These are phyloP conservation scores for Sporothrix curviconia DNA, from an alignment of 2,329 filamentous ascomycete species.

Conservation along the genomic window DNA sequence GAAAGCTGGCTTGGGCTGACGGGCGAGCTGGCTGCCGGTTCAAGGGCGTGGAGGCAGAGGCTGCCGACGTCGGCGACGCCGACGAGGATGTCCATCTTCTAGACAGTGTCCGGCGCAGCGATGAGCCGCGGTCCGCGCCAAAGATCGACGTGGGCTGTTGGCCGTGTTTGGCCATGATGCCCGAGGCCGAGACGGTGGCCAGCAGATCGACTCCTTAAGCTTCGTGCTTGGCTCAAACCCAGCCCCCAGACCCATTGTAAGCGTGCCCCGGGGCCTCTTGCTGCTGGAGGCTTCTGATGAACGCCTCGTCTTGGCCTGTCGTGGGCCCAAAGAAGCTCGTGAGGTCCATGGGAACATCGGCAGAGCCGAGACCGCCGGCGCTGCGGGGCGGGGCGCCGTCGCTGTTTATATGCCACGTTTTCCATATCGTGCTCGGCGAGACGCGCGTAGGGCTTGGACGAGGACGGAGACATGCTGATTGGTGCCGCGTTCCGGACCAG, in stretches of 20 bases:
- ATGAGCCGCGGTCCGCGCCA: not conserved
- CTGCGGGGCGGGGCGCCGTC: slow-evolving; percentile 16
- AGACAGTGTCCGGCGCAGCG: slow-evolving; percentile 18
- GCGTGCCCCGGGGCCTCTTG: slow-evolving; percentile 48
- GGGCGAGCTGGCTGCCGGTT: slow-evolving; percentile 9
- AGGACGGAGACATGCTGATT: slow-evolving; percentile 24
- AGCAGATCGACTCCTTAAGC: slow-evolving; percentile 46
- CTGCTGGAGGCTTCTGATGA: slow-evolving; percentile 39
- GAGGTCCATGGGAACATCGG: slow-evolving; percentile 37
- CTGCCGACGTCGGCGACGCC: slow-evolving; percentile 7
- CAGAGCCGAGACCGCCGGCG: not conserved
- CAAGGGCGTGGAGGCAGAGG: not conserved
- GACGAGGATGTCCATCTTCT: slow-evolving; percentile 3
- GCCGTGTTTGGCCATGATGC: not conserved
- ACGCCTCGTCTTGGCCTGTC: slow-evolving; percentile 38
- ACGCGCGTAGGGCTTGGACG: slow-evolving; percentile 22
- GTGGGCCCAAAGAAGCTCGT: slow-evolving; percentile 41
- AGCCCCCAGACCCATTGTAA: slow-evolving; percentile 53
- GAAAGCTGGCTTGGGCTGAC: slow-evolving; percentile 10
- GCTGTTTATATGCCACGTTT: slow-evolving; percentile 25
- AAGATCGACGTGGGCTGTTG: not conserved
- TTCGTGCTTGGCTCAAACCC: slow-evolving; percentile 44
- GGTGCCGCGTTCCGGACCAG: slow-evolving; percentile 37
- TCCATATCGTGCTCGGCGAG: slow-evolving; percentile 28
- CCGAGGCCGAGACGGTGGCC: slow-evolving; percentile 23